These are phyloP conservation scores for Corymbia calophylla DNA, from an alignment of 441 rosid genomes.

Conservation along the genomic window DNA sequence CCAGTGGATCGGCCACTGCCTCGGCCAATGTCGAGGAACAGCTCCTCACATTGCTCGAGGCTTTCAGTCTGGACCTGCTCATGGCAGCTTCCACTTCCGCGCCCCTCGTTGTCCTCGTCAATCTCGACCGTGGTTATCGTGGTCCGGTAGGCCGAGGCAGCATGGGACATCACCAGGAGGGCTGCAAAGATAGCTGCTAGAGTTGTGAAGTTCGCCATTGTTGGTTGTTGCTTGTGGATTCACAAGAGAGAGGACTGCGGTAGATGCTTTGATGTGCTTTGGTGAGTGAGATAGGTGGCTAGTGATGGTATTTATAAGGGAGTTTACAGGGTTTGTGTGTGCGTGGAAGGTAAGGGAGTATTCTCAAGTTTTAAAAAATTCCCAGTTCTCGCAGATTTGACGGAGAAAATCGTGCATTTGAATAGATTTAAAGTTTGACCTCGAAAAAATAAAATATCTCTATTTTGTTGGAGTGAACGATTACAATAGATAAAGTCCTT, in stretches of 20 bases:
- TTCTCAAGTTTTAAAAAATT: background rate
- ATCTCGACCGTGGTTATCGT: background rate
- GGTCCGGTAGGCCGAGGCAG: background rate
- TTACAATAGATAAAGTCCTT: background rate
- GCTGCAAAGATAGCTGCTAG: background rate
- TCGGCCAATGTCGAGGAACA: background rate
- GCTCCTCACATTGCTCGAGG: constrained; percentile 1
- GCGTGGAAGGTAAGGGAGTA: background rate
- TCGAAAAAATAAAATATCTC: background rate
- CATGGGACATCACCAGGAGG: background rate
- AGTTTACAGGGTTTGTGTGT: background rate
- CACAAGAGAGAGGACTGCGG: background rate
- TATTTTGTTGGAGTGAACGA: background rate
- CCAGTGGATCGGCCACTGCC: background rate
- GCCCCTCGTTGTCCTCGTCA: background rate
- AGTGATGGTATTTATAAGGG: background rate
- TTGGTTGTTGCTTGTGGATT: background rate
- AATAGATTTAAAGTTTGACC: background rate
- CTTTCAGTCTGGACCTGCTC: background rate
- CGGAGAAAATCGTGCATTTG: background rate
- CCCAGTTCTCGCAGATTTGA: background rate
- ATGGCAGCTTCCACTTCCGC: background rate
- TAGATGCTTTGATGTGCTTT: background rate
- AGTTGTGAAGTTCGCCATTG: background rate
- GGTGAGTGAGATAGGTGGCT: background rate